phyloP scores from a whole-genome alignment of 2,329 filamentous ascomycete genomes.

The Aspergillus costaricaensis region DNA sequence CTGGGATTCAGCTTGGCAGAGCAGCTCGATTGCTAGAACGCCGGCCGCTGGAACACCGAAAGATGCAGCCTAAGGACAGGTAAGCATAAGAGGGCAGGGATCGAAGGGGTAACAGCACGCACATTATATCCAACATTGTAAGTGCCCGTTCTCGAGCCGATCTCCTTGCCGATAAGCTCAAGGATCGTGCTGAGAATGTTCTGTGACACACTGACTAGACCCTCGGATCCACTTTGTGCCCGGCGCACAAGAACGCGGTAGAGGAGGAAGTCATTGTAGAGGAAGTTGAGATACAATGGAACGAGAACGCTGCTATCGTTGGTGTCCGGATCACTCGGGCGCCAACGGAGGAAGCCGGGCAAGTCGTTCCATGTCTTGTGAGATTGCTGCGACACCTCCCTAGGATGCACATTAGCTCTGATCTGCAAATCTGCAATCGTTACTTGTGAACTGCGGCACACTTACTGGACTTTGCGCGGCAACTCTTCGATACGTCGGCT shows the following conservation, averaged over 20 bases:
- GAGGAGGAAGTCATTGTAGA: slow-evolving; percentile 29
- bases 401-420: slow-evolving; percentile 1
- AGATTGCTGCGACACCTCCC: slow-evolving; percentile 20
- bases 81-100: slow-evolving; percentile 4
- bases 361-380: slow-evolving; percentile 16
- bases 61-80: slow-evolving; percentile 15
- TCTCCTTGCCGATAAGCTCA: slow-evolving; percentile 13
- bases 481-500: slow-evolving; percentile 22
- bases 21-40: slow-evolving; percentile 31
- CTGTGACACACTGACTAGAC: slow-evolving; percentile 23
- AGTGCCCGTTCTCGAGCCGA: slow-evolving; percentile 13
- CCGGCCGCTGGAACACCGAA: slow-evolving; percentile 31
- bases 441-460: background rate
- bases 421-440: too few relatives aligned
- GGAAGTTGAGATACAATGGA: slow-evolving; percentile 23
- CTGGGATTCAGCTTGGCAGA: slow-evolving; percentile 19
- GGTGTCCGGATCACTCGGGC: slow-evolving; percentile 7
- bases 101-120: background rate
- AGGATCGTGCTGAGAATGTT: slow-evolving; percentile 27
- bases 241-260: slow-evolving; percentile 24
- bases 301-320: slow-evolving; percentile 16
- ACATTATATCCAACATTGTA: slow-evolving; percentile 23
- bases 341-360: slow-evolving; percentile 26
- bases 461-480: slow-evolving; percentile 21
- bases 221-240: slow-evolving; percentile 21